Evolutionary conservation across 768 basidiomycete species (phyloP), one percentile per base, ranked within the genome.

Genomic region (Mycena belliarum): DNA sequence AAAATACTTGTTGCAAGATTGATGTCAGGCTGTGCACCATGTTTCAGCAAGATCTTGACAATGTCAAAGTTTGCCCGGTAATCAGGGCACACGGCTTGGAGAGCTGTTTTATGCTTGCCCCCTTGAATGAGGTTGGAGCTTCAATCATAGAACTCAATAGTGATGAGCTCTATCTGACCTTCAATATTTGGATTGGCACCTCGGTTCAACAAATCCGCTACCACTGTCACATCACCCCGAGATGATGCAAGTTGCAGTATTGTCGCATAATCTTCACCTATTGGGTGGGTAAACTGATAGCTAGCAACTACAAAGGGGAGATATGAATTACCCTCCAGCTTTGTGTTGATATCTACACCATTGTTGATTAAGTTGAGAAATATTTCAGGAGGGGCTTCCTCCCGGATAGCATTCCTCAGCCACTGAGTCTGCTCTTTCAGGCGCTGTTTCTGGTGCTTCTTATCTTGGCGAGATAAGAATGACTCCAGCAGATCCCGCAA

Each of bases 401-500:
- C 24, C 8, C 20, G 29, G 18, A 55, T 37, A 9, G 37, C 1
- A 46, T 46, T 47, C 18, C 23, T 21, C 35, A 48, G 21, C 7
- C 21, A 24, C 15, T 33, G 20, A 1, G 35, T 35, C 5, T 18
- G 32, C 24, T 41, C 50, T 15, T 52, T 24, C 20, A 38, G n/a
- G 26, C 40, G 25, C 38, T 38, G n/a, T n/a, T n/a, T n/a, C n/a
- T n/a, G n/a, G n/a, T n/a, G n/a, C n/a, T n/a, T 23, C 12, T 18
- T 37, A 12, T 53, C 41, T 21, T 15, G 29, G 23, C 43, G 32
- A 12, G 12, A 6, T 6, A 16, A 21, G 9, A 41, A 6, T 12
- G 41, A 29, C 20, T 45, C 52, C 24, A 45, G 9, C 1, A 56
- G 37, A 21, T 50, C 52, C 8, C 47, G 59, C 46, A 60, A 25